phyloP scores from a whole-genome alignment of 768 basidiomycete genomes.

The Coprinellus micaceus region DNA sequence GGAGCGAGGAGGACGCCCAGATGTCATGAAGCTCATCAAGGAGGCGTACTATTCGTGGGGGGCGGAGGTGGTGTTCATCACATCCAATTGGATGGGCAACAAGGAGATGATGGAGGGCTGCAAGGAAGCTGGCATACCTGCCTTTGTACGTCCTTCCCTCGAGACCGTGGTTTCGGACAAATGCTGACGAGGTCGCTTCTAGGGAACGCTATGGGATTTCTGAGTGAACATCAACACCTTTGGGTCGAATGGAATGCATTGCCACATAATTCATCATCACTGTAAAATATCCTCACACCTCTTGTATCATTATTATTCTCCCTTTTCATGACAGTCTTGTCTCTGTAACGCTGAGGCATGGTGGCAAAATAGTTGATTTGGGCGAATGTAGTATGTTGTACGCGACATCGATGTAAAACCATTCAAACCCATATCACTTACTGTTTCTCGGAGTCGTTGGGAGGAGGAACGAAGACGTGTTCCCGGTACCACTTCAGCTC shows the following conservation, averaged over 20 bases:
- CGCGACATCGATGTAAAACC: not conserved
- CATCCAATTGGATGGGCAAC: conserved; percentile 75
- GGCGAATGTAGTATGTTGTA: too few species aligned
- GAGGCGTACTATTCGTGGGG: conserved; percentile 74
- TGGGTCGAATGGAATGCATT: not conserved
- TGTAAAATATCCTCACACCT: conserved; percentile 6
- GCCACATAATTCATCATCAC: not conserved
- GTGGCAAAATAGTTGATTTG: too few species aligned
- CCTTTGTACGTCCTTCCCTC: conserved; percentile 49
- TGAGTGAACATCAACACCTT: conserved; percentile 17
- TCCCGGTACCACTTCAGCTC: conserved; percentile 79
- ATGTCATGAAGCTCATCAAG: conserved; percentile 73
- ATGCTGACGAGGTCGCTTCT: too few species aligned
- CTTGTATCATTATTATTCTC: conserved; percentile 9
- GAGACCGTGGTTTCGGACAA: too few species aligned
- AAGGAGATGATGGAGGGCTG: conserved; percentile 81
- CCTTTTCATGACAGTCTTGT: too few species aligned
- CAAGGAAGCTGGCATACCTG: conserved; percentile 65
- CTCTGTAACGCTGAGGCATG: too few species aligned
- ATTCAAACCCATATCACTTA: too few species aligned
- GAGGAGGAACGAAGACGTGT: conserved; percentile 56
- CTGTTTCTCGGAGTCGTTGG: not conserved
- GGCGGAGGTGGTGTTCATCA: conserved; percentile 82
- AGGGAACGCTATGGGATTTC: conserved; percentile 77
- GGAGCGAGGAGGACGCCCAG: conserved; percentile 67